Percentiles rank a stretch among this genome's conserved stretches.
phyloP scores from a whole-genome alignment of 495 filamentous ascomycete species.

The Penicillium cataractarum region DNA sequence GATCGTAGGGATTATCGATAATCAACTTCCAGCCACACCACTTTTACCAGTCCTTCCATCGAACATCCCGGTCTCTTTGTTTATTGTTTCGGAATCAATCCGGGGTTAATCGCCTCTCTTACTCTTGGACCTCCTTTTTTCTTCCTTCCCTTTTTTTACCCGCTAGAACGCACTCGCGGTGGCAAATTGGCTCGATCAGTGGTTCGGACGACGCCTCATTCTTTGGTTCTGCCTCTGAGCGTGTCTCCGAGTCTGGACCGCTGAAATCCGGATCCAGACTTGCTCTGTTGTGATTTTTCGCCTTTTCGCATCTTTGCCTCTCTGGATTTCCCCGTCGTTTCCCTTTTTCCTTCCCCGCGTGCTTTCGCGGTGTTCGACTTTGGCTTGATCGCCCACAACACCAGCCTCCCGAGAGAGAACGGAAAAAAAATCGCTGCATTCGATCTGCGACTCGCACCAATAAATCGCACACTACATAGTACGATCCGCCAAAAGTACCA shows the following conservation, averaged over 20 bases:
- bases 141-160: conserved; percentile 12
- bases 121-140: neutral
- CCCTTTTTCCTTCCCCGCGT: conserved; percentile 21
- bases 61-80: conserved; percentile 7
- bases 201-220: conserved; percentile 28
- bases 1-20: conserved; percentile 42
- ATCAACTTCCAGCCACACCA: conserved; percentile 38
- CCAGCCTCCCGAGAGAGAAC: neutral
- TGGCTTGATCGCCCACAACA: conserved; percentile 3
- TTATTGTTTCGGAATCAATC: conserved; percentile 12
- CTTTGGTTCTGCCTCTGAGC: conserved; percentile 44
- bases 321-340: conserved; percentile 7
- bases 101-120: conserved; percentile 3
- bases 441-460: neutral
- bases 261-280: conserved; percentile 33
- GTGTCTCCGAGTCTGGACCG: conserved; percentile 32
- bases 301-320: conserved; percentile 32
- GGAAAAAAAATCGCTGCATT: neutral
- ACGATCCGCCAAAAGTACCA: conserved; percentile 2
- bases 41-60: conserved; percentile 7
- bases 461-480: neutral
- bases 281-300: conserved; percentile 32
- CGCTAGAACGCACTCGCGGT: conserved; percentile 32
- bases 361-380: conserved; percentile 13
- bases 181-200: conserved; percentile 38